Base-by-base conservation (phyloP, 176 grass and related monocot species). In the Cenchrus fungigraminus region DNA sequence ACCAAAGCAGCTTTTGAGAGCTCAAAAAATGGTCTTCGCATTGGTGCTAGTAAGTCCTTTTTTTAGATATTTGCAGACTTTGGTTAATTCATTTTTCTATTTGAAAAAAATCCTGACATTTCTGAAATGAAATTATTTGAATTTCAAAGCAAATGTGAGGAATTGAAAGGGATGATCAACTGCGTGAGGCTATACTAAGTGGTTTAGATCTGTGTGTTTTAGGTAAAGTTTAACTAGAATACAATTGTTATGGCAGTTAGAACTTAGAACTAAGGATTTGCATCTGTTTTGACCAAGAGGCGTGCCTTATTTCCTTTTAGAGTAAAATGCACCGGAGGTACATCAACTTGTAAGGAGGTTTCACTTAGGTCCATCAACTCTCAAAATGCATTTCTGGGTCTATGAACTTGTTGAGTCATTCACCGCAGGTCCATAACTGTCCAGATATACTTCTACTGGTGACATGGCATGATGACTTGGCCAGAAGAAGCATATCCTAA, bases 1-100 rank as follows among this genome's bases (percentile, higher is more conserved):
- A 92, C 88, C 70, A 88, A 92, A 71, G 90, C 95, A 86, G 82
- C 94, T 37, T 93, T 93, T 91, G 94, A 93, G 84, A 89, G 89
- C 83, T 82, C 51, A 71, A 78, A 85, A 82, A 64, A 92, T 83
- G 93, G 93, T 66, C 83, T 95, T 82, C 90, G 93, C 64, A 95
- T 91, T 80, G 93, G 93, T 79, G 93, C 93, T 47, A 89, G 90
- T 95, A 84, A 12, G 86, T 91, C 55, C 3, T 69, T 54, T 75
- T 83, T 8, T 80, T 7, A 65, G 54, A 75, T 17, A 65, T 63
- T 73, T 49, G 12, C 40, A 34, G 74, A 88, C 37, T 67, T 73
- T 57, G 64, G 16, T 74, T 28, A 29, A 78, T 13, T 77, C 55
- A 54, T 61, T 4, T 55, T 63, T 52, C 76, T 14, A 3, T 28